Percentiles rank a stretch among this genome's conserved stretches.
These are phyloP conservation scores for Phycomyces blakesleeanus DNA, from an alignment of 192 early-diverging fungal species.

Conservation along the genomic window DNA sequence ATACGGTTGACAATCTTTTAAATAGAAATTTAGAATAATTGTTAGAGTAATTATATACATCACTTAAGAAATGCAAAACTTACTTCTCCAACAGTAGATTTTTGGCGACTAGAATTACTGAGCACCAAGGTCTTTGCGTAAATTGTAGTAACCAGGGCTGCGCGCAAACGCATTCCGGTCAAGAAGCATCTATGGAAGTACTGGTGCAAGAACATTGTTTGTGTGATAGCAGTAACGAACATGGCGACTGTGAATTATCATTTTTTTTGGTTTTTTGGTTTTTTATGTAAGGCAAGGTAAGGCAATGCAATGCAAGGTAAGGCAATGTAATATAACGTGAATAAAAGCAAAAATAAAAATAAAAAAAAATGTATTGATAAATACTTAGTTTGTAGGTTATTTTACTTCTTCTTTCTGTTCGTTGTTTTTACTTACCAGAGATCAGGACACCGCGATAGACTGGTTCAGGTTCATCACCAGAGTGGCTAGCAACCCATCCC, in stretches of 20 bases:
- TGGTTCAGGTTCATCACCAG: conserved; percentile 51
- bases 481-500: conserved; percentile 53
- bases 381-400: conserved; percentile 7
- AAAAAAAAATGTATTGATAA: no score
- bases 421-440: conserved; percentile 39
- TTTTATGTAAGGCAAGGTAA: no score
- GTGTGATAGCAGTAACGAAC: conserved; percentile 66
- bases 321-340: no score
- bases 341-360: no score
- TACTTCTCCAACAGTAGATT: conserved; percentile 79
- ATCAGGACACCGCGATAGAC: conserved; percentile 70
- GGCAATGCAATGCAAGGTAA: no score
- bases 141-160: conserved; percentile 71
- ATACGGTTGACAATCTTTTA: conserved; percentile 55
- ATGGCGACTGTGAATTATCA: conserved; percentile 53
- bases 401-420: not conserved
- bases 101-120: conserved; percentile 73
- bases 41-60: not conserved
- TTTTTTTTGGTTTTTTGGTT: no score
- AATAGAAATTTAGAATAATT: not conserved
- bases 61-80: conserved; percentile 39
- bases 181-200: conserved; percentile 80
- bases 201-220: conserved; percentile 81
- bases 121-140: conserved; percentile 81
- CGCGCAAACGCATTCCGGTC: conserved; percentile 65